Percentiles rank a stretch among this genome's conserved stretches.
Evolutionary conservation across 345 rosid species (phyloP).

Genomic region (Angophora floribunda): DNA sequence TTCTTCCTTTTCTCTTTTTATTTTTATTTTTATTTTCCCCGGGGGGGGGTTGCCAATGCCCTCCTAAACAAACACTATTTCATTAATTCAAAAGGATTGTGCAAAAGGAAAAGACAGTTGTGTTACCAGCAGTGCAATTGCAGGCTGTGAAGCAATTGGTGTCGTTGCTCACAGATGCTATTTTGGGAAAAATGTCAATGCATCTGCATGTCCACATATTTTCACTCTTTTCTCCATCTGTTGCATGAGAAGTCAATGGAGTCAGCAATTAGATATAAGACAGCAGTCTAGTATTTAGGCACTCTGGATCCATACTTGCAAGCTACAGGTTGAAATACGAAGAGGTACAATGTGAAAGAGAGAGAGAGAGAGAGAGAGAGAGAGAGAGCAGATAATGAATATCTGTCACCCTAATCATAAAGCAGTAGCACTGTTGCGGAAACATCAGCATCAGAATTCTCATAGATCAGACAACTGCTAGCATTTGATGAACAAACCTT

Average conservation of each 20-base stretch:
- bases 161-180: slow-evolving; percentile 26
- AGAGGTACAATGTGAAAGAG: background rate
- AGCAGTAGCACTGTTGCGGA: background rate
- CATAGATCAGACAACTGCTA: background rate
- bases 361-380: background rate
- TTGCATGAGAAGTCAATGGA: background rate
- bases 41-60: background rate
- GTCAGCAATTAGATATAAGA: background rate
- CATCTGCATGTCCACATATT: slow-evolving; percentile 67
- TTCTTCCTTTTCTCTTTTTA: too few relatives aligned
- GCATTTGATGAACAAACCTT: background rate
- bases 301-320: background rate
- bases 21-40: too few relatives aligned
- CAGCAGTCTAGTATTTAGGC: background rate
- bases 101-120: background rate
- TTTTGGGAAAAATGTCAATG: slow-evolving; percentile 58
- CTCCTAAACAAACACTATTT: background rate
- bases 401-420: background rate
- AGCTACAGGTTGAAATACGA: background rate
- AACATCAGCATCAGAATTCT: background rate
- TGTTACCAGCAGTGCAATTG: slow-evolving; percentile 83
- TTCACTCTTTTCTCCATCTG: slow-evolving; percentile 28
- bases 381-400: background rate
- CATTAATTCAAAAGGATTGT: background rate
- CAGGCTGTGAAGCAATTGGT: slow-evolving; percentile 70